These are phyloP conservation scores for Phaffomyces thermotolerans DNA, from an alignment of 805 yeast species.

Conservation along the genomic window DNA sequence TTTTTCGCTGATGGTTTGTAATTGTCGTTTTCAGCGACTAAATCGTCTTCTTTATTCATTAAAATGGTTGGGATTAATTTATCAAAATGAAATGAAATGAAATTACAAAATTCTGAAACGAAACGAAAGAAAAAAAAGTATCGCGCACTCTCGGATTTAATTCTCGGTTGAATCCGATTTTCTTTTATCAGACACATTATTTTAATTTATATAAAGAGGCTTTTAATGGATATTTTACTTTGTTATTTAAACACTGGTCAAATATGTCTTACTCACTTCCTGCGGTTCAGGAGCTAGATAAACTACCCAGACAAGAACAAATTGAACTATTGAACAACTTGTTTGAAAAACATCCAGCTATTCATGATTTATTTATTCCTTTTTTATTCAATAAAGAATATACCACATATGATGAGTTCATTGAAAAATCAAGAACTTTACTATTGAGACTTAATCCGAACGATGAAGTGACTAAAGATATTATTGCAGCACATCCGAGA, in stretches of 20 bases:
- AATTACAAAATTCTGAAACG: no score
- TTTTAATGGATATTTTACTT: no score
- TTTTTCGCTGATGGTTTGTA: conserved; percentile 54
- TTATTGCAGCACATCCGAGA: conserved; percentile 89
- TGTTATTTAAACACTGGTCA: background rate
- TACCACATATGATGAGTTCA: conserved; percentile 11
- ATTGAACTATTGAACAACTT: conserved; percentile 34
- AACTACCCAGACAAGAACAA: conserved; percentile 24
- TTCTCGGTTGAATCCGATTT: background rate
- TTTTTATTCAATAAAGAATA: conserved; percentile 6
- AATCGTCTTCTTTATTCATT: conserved; percentile 37
- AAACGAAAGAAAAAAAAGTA: no score
- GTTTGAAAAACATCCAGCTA: conserved; percentile 19
- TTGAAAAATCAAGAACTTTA: conserved; percentile 11
- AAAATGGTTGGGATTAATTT: no score
- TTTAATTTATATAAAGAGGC: no score
- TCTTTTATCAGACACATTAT: no score
- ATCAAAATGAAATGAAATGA: no score
- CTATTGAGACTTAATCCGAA: conserved; percentile 14
- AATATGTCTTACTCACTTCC: conserved; percentile 26
- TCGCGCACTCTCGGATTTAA: background rate
- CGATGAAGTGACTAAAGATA: conserved; percentile 26
- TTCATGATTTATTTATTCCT: conserved; percentile 17
- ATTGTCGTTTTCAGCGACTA: conserved; percentile 53
- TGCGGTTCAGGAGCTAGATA: conserved; percentile 17